Evolutionary conservation across 306 rosid species (phyloP), one percentile per base, ranked within the genome.

Genomic region (Medicago arabica): DNA sequence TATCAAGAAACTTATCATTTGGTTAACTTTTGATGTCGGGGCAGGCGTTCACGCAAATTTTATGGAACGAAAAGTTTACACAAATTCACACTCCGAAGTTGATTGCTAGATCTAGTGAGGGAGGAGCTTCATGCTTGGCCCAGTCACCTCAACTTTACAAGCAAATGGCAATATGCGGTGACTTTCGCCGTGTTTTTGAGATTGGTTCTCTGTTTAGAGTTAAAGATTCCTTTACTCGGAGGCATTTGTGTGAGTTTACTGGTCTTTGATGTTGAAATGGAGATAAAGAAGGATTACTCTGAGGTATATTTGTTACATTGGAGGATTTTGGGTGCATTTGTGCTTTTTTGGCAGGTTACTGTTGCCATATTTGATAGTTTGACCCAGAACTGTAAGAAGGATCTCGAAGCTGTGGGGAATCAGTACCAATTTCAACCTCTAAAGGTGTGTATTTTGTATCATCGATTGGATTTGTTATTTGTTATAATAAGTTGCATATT

Each of bases 181-280:
- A 84, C 69, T 87, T 90, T 66, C 85, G 87, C 25, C 96, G 96
- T 62, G 96, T 94, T 77, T 94, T 94, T 41, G 97, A 90, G 86
- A 76, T 87, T 68, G 97, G 98, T 66, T 73, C 92, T 54, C 97
- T 94, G 64, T 92, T 81, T 73, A 88, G 96, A 75, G 97, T 96
- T 0, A 96, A 90, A 75, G 93, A 92, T 69, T 94, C 98, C 23
- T 88, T 13, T 58, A 94, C 98, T 57, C 97, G 92, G 36, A 81
- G 98, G 57, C 98, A 94, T 86, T 75, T 92, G 16, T 94, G 98
- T 63, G 98, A 94, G 85, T 94, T 94, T 65, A 88, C 86, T 1
- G 98, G 98, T 71, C 97, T 94, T n/a, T 72, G 98, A 94, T 74
- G 84, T 88, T 74, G 98, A 94, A 86, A 90, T 94, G 98, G 91